Percentiles rank a stretch among this genome's conserved stretches.
Conservation (phyloP, 2,329 filamentous ascomycete genomes). For the Rachicladosporium sp. region DNA sequence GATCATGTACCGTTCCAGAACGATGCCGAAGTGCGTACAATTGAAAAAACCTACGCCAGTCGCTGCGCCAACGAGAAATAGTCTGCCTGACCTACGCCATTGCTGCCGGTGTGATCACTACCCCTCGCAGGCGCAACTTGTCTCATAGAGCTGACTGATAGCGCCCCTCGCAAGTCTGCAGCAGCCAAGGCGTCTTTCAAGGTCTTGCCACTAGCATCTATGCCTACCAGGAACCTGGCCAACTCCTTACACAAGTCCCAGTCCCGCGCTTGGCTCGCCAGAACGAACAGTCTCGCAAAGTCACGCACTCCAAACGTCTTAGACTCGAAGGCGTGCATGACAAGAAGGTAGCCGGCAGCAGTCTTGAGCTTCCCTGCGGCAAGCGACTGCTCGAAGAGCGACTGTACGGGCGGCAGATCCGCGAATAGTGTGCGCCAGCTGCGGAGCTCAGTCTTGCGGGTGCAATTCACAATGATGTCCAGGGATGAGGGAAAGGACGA, state of each 20-base stretch:
- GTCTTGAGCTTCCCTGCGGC: constrained; percentile 80
- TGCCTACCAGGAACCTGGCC: constrained; percentile 83
- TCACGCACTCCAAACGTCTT: constrained; percentile 46
- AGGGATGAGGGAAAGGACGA: constrained; percentile 62
- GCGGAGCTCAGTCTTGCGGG: constrained; percentile 87
- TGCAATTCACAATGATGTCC: constrained; percentile 92
- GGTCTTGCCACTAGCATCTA: constrained; percentile 76
- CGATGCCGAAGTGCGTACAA: no score
- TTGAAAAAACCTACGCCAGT: no score
- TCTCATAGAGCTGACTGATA: background rate
- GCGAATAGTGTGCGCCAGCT: constrained; percentile 91
- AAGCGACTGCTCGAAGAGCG: constrained; percentile 86
- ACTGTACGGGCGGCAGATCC: constrained; percentile 77
- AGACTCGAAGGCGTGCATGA: constrained; percentile 67
- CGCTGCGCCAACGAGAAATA: constrained; percentile 3
- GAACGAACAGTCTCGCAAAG: constrained; percentile 62
- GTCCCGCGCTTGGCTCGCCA: constrained; percentile 73
- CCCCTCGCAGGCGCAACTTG: background rate
- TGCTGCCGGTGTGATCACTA: no score
- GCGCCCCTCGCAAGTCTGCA: constrained; percentile 8
- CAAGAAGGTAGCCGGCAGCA: constrained; percentile 88
- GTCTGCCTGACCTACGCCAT: background rate
- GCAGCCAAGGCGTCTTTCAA: constrained; percentile 54
- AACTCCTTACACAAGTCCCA: constrained; percentile 96
- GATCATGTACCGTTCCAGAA: no score